Conservation (phyloP, 106 monocot genomes). For the Allium sativum region DNA sequence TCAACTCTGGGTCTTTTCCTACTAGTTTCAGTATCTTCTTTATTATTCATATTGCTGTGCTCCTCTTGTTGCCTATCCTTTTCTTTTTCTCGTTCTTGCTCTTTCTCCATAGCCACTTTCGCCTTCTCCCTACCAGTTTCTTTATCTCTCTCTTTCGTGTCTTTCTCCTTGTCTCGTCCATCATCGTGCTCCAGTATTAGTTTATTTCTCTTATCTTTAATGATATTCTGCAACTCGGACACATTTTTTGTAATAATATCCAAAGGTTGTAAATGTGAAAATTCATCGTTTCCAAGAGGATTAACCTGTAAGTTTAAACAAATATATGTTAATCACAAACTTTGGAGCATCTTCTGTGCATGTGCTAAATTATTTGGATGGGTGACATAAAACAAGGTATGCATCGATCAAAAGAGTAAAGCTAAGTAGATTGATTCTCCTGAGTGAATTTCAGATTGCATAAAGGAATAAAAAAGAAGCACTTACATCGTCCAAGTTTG, state of each 20-base stretch:
- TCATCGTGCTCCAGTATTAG: slow-evolving; percentile 24
- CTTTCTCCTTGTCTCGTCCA: slow-evolving; percentile 45
- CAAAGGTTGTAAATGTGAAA: slow-evolving; percentile 82
- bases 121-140: slow-evolving; percentile 6
- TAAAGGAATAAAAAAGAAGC: not conserved
- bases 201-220: slow-evolving; percentile 70
- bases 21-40: slow-evolving; percentile 21
- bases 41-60: slow-evolving; percentile 31
- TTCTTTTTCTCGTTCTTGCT: slow-evolving; percentile 47
- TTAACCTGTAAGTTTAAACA: slow-evolving; percentile 42
- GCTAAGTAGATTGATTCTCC: too few relatives aligned
- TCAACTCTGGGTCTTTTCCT: slow-evolving; percentile 33
- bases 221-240: slow-evolving; percentile 52
- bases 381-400: too few relatives aligned
- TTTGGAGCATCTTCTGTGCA: too few relatives aligned
- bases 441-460: too few relatives aligned
- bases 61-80: slow-evolving; percentile 48
- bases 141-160: slow-evolving; percentile 43
- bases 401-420: too few relatives aligned
- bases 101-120: slow-evolving; percentile 39
- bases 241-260: slow-evolving; percentile 93
- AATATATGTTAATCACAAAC: slow-evolving; percentile 6
- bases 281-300: slow-evolving; percentile 51
- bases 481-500: slow-evolving; percentile 61
- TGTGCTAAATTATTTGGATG: too few relatives aligned